These are phyloP conservation scores for Exophiala xenobiotica DNA, from an alignment of 2,329 filamentous ascomycete genomes.

Conservation along the genomic window DNA sequence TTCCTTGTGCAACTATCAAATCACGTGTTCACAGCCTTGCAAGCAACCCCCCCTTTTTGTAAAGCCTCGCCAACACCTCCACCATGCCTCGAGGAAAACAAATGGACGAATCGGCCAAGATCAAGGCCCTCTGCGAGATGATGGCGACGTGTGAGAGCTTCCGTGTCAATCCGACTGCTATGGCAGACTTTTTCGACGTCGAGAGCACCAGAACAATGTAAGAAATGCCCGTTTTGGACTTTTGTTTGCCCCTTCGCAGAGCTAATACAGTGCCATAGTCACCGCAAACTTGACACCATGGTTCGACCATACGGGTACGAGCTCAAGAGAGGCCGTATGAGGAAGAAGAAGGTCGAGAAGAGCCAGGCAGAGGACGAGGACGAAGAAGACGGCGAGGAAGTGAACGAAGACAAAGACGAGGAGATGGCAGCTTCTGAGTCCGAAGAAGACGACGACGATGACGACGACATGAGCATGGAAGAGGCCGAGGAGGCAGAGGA, in stretches of 20 bases:
- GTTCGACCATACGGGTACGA: not conserved
- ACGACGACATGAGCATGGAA: not conserved
- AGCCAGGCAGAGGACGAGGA: slow-evolving; percentile 1
- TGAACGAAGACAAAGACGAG: not conserved
- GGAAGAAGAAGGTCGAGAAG: slow-evolving; percentile 1
- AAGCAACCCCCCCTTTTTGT: not conserved
- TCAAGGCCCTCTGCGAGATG: not conserved
- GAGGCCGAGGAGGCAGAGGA: too few species aligned
- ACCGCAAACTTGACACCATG: slow-evolving; percentile 1
- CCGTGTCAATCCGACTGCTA: not conserved
- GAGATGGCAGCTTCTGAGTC: too few species aligned
- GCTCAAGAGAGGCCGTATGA: not conserved
- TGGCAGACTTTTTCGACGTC: not conserved
- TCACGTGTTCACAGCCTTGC: slow-evolving; percentile 1
- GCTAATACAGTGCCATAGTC: too few species aligned
- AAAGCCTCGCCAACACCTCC: not conserved
- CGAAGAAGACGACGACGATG: too few species aligned
- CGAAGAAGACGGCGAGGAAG: slow-evolving; percentile 1
- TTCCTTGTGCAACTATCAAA: not conserved
- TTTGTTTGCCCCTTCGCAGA: too few species aligned
- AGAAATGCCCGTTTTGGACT: too few species aligned
- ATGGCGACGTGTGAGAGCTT: not conserved
- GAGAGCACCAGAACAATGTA: not conserved
- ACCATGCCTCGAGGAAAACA: not conserved
- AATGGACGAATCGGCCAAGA: not conserved